A percentile compares a stretch with the other conserved stretches of the same genome.
Conservation (phyloP, 1,284 basidiomycete genomes). For the Coniferiporia weirii region DNA sequence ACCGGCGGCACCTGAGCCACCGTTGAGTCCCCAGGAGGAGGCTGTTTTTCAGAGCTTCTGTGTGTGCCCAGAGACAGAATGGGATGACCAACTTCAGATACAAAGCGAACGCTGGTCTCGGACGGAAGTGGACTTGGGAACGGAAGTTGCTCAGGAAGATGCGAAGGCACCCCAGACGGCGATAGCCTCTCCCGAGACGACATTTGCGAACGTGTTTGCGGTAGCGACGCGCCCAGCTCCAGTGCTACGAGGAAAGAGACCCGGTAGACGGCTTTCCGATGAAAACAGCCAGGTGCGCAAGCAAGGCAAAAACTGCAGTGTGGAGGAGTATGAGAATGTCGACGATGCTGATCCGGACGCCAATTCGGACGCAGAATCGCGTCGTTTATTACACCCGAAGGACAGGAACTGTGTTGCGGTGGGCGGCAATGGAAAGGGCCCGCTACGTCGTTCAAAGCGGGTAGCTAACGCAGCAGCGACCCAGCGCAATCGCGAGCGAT, state of each 20-base stretch:
- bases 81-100: not conserved
- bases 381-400: not conserved
- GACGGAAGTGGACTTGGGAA: not conserved
- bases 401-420: not conserved
- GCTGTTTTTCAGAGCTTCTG: conserved; percentile 63
- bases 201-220: conserved; percentile 6
- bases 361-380: conserved; percentile 6
- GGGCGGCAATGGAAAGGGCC: conserved; percentile 16
- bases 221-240: not conserved
- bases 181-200: not conserved
- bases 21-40: conserved; percentile 63
- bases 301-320: not conserved
- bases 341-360: not conserved
- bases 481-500: conserved; percentile 29
- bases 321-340: not conserved
- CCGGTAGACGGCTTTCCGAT: not conserved
- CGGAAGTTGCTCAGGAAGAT: not conserved
- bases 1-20: conserved; percentile 23
- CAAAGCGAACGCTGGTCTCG: not conserved
- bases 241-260: not conserved
- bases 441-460: conserved; percentile 59
- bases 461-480: conserved; percentile 53
- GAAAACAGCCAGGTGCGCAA: not conserved
- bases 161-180: not conserved
- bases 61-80: conserved; percentile 29